Conservation (phyloP, 73 alveolate species). For the Paramecium caudatum region DNA sequence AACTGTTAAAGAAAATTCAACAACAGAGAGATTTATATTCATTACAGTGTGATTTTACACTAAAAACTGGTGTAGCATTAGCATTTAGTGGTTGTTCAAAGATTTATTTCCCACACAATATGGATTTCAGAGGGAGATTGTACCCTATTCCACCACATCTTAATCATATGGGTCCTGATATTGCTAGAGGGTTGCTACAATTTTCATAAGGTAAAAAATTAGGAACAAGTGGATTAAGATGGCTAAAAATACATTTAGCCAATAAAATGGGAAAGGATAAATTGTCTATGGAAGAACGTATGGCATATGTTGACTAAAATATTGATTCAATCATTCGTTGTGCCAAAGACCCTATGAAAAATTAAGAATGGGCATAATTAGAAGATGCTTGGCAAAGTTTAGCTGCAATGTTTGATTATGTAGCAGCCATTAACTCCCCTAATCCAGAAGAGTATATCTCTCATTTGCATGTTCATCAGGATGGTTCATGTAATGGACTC, state of each 20-base stretch:
- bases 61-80: conserved; percentile 86
- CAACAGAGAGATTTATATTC: conserved; percentile 88
- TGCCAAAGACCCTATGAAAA: conserved; percentile 90
- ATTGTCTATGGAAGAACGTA: conserved; percentile 86
- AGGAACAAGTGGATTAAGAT: conserved; percentile 93
- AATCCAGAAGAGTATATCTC: conserved; percentile 89
- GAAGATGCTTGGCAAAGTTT: conserved; percentile 95
- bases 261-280: conserved; percentile 93
- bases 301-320: conserved; percentile 83
- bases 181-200: conserved; percentile 93
- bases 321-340: conserved; percentile 80
- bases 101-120: conserved; percentile 95
- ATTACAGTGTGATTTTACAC: conserved; percentile 85
- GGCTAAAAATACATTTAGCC: conserved; percentile 95
- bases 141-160: conserved; percentile 97
- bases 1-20: conserved; percentile 84
- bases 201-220: conserved; percentile 89
- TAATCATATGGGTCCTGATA: conserved; percentile 89
- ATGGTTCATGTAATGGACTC: conserved; percentile 97
- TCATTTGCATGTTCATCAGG: conserved; percentile 93
- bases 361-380: conserved; percentile 86
- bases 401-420: conserved; percentile 87
- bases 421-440: conserved; percentile 80
- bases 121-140: conserved; percentile 98
- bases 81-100: conserved; percentile 82